Evolutionary conservation across 108 stramenopile species (phyloP), one percentile per base, ranked within the genome.

Genomic region (Nannochloropsis gaditana): DNA sequence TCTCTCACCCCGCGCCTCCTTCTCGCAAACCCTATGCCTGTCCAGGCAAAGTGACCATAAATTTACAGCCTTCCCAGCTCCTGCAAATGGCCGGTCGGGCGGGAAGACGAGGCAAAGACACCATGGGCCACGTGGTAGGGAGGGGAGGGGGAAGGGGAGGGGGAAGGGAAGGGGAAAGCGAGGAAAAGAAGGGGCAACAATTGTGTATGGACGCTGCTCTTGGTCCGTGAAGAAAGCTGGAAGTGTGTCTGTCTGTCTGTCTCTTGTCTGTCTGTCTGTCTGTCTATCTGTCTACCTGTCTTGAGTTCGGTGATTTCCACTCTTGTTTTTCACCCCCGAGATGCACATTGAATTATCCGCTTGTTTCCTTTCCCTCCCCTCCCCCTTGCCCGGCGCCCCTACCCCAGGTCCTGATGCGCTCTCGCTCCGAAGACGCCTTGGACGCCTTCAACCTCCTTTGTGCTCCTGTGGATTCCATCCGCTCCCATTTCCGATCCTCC

Each of bases 31-130:
- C 31, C 31, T 31, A 31, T 31, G 31, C 31, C 5, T 6, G 19
- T 42, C 21, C 21, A 47, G 44, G 42, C 83, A 45, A 83, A 17
- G 89, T 85, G 2, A 86, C 86, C 79, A 83, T 84, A 17, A 85
- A 83, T 47, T 81, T 89, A 5, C 50, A 84, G 45, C 83, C 86
- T 6, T 83, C 83, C 41, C 85, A 89, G 79, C 81, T 89, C 15
- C 83, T 89, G 21, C 89, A 89, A 84, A 89, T 89, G 89, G 89
- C 86, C 43, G 89, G 89, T n/a, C 42, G 87, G 84, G 82, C 42
- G 5, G 85, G 43, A 2, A 19, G 89, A 45, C 83, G 89, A n/a
- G 89, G 89, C 6, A 80, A 83, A 3, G 89, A 89, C 81, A 82
- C 79, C 2, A 45, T 83, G 8, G 89, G 89, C 0, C 79, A 82